Conservation (phyloP, 768 basidiomycete species). For the Tulasnella sp. region DNA sequence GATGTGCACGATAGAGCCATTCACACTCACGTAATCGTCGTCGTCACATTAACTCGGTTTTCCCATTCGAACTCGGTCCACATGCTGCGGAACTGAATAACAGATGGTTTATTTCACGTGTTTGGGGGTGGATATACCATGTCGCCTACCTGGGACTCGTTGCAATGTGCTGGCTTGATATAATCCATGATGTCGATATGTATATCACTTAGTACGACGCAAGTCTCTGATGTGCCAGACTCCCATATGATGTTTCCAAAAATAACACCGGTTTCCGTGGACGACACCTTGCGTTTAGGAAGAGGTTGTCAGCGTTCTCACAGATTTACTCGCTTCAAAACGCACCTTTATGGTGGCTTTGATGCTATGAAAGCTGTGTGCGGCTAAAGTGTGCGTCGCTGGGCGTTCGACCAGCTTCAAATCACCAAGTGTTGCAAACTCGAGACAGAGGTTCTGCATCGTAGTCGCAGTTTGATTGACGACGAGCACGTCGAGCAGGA, state of each 20-base stretch:
- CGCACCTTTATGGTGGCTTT: conserved; percentile 91
- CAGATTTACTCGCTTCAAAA: neutral
- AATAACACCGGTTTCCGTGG: conserved; percentile 96
- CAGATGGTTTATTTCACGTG: neutral
- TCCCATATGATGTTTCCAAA: conserved; percentile 98
- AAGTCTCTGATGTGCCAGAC: conserved; percentile 65
- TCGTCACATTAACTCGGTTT: conserved; percentile 92
- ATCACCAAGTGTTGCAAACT: conserved; percentile 95
- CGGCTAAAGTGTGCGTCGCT: conserved; percentile 81
- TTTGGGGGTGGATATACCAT: neutral
- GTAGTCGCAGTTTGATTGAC: conserved; percentile 95
- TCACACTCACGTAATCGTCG: conserved; percentile 55
- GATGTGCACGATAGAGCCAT: neutral
- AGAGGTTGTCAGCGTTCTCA: neutral
- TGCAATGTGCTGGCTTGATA: conserved; percentile 93
- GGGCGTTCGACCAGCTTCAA: conserved; percentile 96
- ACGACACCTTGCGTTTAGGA: conserved; percentile 49
- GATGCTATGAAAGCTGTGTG: conserved; percentile 96
- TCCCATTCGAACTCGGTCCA: conserved; percentile 99
- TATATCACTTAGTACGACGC: conserved; percentile 92
- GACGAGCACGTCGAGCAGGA: conserved; percentile 85
- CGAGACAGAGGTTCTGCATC: conserved; percentile 89
- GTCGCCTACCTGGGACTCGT: conserved; percentile 68
- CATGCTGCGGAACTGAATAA: conserved; percentile 79
- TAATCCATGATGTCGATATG: conserved; percentile 99